phyloP scores from a whole-genome alignment of 495 filamentous ascomycete genomes.

The Xylaria castorea region DNA sequence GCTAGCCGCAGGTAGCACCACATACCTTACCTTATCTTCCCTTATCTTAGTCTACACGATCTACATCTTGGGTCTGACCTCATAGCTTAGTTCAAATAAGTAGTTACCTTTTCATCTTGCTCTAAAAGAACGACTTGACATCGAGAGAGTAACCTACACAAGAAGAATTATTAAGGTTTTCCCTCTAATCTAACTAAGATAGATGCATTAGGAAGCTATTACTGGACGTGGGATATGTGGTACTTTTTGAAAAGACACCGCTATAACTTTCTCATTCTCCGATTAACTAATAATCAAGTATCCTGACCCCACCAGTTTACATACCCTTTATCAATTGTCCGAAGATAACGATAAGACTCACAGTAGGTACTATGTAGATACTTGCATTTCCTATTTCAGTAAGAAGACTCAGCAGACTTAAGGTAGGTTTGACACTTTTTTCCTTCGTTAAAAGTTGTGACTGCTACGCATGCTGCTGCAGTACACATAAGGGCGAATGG shows the following conservation, averaged over 20 bases:
- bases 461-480: slow-evolving; percentile 7
- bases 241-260: neutral
- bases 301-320: neutral
- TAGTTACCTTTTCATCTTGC: neutral
- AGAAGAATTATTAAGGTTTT: neutral
- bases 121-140: neutral
- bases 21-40: neutral
- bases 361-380: neutral
- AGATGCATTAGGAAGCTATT: neutral
- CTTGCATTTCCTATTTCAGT: slow-evolving; percentile 15
- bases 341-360: neutral
- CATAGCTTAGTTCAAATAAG: neutral
- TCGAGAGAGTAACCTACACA: neutral
- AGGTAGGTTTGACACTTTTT: slow-evolving; percentile 3
- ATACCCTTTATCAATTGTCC: neutral
- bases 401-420: slow-evolving; percentile 10
- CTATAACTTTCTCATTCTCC: neutral
- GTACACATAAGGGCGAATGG: slow-evolving; percentile 11
- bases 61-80: slow-evolving; percentile 10
- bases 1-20: neutral
- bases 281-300: no score
- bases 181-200: neutral
- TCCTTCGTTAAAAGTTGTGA: neutral
- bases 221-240: neutral
- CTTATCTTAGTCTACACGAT: neutral